phyloP scores from a whole-genome alignment of 2,329 filamentous ascomycete genomes.

The Botryotinia globosa region DNA sequence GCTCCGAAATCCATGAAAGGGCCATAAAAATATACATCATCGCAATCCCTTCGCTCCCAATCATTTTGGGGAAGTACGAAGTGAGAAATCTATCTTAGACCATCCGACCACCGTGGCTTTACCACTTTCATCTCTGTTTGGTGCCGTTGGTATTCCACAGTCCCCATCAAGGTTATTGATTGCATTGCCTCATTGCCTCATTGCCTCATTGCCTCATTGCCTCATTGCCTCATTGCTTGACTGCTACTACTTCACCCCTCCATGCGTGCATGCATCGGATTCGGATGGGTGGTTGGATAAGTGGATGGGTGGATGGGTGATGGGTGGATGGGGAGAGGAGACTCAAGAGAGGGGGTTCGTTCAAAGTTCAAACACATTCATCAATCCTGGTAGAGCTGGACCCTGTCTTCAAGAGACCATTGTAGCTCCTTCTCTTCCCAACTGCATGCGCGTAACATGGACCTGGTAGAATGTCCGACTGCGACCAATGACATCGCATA shows the following conservation, averaged over 20 bases:
- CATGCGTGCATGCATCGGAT: conserved; percentile 1
- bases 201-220: no score
- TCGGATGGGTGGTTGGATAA: not conserved
- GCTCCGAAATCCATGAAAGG: not conserved
- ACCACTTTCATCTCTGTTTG: not conserved
- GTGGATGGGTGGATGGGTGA: not conserved
- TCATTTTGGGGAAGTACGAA: not conserved
- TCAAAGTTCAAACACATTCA: not conserved
- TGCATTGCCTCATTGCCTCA: not conserved
- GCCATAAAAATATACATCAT: not conserved
- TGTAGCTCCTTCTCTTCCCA: not conserved
- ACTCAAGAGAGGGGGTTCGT: no score
- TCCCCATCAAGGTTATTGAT: not conserved
- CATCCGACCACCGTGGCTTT: not conserved
- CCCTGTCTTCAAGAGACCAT: not conserved
- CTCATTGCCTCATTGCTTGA: no score
- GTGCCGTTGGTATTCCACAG: not conserved
- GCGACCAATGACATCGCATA: not conserved
- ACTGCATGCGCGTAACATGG: not conserved
- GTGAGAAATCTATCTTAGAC: not conserved
- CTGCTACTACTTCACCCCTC: conserved; percentile 4
- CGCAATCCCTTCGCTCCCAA: not conserved
- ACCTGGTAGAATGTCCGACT: not conserved
- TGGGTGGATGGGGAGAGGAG: not conserved
- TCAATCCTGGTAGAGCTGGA: not conserved